Percentiles rank a stretch among this genome's conserved stretches.
These are phyloP conservation scores for Phascolomyces articulosus DNA, from an alignment of 371 early-diverging fungal genomes.

Conservation along the genomic window DNA sequence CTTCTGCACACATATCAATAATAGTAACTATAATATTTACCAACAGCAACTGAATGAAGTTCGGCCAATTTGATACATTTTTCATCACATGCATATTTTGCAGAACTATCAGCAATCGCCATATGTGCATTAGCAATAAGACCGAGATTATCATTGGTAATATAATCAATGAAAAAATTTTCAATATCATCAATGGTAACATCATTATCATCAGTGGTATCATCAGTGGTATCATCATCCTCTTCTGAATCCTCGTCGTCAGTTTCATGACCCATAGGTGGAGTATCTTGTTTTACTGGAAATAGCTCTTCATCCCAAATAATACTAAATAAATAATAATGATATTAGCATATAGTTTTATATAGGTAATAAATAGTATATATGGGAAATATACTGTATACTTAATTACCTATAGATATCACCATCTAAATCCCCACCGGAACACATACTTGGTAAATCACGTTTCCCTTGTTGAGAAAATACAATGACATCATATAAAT, in stretches of 20 bases:
- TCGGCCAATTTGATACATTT: slow-evolving; percentile 56
- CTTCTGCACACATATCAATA: no score
- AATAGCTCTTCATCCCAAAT: slow-evolving; percentile 66
- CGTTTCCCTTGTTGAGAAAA: slow-evolving; percentile 72
- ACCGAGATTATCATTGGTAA: slow-evolving; percentile 67
- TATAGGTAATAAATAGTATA: no score
- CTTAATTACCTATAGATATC: slow-evolving; percentile 70
- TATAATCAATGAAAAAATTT: slow-evolving; percentile 65
- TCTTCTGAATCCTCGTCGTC: no score
- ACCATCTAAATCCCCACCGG: slow-evolving; percentile 83
- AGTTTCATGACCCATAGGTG: slow-evolving; percentile 31
- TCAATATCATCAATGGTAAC: slow-evolving; percentile 50
- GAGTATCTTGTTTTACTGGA: background rate
- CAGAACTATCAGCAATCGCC: slow-evolving; percentile 53
- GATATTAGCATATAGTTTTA: no score
- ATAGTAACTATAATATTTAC: no score
- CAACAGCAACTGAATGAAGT: slow-evolving; percentile 68
- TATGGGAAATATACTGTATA: no score
- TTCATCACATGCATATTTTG: slow-evolving; percentile 33
- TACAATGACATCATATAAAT: slow-evolving; percentile 74
- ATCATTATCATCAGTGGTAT: slow-evolving; percentile 18
- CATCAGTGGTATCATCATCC: slow-evolving; percentile 32
- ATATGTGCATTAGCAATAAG: slow-evolving; percentile 64
- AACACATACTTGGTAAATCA: slow-evolving; percentile 71
- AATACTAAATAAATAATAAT: slow-evolving; percentile 42